These are phyloP conservation scores for Bryoerythrophyllum caledonicum DNA, from an alignment of 225 moss, liverwort and hornwort species.

Conservation along the genomic window DNA sequence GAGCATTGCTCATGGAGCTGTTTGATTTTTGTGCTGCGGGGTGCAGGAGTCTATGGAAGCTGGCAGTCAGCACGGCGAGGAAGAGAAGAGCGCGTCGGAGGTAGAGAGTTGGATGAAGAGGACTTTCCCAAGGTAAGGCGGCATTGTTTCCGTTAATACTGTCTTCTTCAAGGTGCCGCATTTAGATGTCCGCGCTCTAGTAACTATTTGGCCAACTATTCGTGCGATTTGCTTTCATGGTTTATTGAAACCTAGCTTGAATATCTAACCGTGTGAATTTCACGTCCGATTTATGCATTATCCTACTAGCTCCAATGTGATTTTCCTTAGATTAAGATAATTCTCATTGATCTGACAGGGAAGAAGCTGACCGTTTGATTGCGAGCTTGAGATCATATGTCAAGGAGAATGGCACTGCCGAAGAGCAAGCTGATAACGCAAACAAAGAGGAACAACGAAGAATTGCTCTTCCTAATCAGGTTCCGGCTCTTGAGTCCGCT, in stretches of 20 bases:
- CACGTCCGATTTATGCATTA: neutral
- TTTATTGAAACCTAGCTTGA: neutral
- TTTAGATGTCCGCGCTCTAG: neutral
- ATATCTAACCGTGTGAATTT: neutral
- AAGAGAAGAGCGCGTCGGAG: conserved; percentile 46
- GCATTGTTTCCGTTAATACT: neutral
- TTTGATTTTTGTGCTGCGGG: conserved; percentile 8
- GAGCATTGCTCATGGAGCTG: neutral
- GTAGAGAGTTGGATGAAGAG: conserved; percentile 66
- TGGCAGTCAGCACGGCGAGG: conserved; percentile 60
- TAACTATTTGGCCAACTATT: neutral
- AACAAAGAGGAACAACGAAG: conserved; percentile 44
- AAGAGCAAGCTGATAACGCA: conserved; percentile 43
- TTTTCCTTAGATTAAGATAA: neutral
- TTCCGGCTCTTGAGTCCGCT: conserved; percentile 33
- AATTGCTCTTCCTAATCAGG: conserved; percentile 29
- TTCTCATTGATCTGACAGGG: conserved; percentile 43
- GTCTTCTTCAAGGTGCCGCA: neutral
- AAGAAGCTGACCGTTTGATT: conserved; percentile 75
- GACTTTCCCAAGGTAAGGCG: conserved; percentile 66
- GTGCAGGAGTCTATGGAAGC: conserved; percentile 66
- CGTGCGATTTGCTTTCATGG: neutral
- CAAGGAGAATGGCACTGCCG: conserved; percentile 55
- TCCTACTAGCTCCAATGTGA: neutral
- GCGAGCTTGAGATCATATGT: conserved; percentile 67